Evolutionary conservation across 306 rosid species (phyloP).

Genomic region (Gynostemma pentaphyllum): DNA sequence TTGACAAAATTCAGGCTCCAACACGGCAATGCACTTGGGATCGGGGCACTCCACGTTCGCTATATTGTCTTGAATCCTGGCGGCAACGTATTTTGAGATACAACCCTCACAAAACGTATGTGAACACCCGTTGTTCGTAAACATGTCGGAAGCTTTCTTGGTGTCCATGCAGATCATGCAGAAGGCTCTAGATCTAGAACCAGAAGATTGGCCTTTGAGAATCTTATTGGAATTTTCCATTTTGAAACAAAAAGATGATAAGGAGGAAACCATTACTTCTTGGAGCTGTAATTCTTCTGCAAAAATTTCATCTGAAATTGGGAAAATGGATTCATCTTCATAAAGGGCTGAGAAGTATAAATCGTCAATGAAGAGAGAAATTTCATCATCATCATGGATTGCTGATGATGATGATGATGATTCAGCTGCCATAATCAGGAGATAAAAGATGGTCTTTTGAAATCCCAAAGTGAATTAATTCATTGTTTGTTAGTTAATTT

Average conservation of each 20-base stretch:
- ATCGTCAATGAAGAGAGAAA: conserved; percentile 29
- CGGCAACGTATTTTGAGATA: conserved; percentile 24
- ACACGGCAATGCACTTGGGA: conserved; percentile 25
- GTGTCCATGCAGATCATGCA: conserved; percentile 52
- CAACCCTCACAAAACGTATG: conserved; percentile 43
- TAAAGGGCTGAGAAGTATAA: conserved; percentile 43
- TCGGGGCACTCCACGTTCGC: conserved; percentile 41
- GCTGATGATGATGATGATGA: too few relatives aligned
- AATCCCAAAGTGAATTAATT: not conserved
- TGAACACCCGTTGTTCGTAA: conserved; percentile 26
- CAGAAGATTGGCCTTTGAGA: conserved; percentile 27
- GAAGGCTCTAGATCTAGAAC: not conserved
- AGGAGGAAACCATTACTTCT: conserved; percentile 44
- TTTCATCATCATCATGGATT: too few relatives aligned
- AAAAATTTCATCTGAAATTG: conserved; percentile 48
- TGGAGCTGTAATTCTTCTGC: conserved; percentile 46
- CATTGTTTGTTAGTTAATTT: not conserved
- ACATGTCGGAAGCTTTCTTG: conserved; percentile 25
- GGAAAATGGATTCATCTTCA: conserved; percentile 32
- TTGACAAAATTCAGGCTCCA: conserved; percentile 31
- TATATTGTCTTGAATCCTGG: conserved; percentile 35
- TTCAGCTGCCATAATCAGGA: not conserved
- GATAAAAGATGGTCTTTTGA: not conserved
- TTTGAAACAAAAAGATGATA: conserved; percentile 1
- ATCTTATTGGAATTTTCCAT: too few relatives aligned